phyloP scores from a whole-genome alignment of 768 basidiomycete genomes.

The Cystofilobasidium macerans region DNA sequence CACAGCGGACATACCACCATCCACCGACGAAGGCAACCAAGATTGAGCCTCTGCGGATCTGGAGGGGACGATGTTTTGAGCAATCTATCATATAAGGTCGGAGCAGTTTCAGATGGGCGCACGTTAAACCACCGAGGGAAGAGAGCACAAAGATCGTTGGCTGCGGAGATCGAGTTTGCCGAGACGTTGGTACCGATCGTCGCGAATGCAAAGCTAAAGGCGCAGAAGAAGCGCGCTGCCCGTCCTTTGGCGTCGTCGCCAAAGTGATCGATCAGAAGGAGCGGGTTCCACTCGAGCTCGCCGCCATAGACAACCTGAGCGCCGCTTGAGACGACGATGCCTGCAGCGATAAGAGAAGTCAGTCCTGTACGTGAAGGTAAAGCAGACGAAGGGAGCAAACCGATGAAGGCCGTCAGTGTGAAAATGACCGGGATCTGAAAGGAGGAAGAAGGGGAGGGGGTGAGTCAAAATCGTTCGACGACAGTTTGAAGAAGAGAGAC shows the following conservation, averaged over 20 bases:
- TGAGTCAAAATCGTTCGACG: background rate
- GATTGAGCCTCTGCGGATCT: slow-evolving; percentile 59
- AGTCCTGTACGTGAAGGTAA: background rate
- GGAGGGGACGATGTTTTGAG: too few species aligned
- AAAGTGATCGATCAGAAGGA: slow-evolving; percentile 41
- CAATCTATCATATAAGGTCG: too few species aligned
- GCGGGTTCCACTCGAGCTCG: slow-evolving; percentile 44
- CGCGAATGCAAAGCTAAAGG: slow-evolving; percentile 61
- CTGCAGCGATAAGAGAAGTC: background rate
- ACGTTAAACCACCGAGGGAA: slow-evolving; percentile 54
- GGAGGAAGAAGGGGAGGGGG: background rate
- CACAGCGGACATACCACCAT: slow-evolving; percentile 43
- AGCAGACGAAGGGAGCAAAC: slow-evolving; percentile 32
- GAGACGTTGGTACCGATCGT: slow-evolving; percentile 59
- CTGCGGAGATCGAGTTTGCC: slow-evolving; percentile 64
- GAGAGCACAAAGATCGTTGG: slow-evolving; percentile 64
- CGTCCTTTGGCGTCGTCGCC: slow-evolving; percentile 52
- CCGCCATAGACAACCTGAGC: slow-evolving; percentile 60
- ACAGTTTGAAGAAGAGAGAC: too few species aligned
- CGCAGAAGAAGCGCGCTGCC: slow-evolving; percentile 70
- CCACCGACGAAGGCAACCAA: slow-evolving; percentile 71
- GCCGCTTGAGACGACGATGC: slow-evolving; percentile 64
- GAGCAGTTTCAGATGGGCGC: too few species aligned
- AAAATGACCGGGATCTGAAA: slow-evolving; percentile 56
- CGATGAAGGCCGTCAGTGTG: slow-evolving; percentile 64